Evolutionary conservation across 2,329 filamentous ascomycete species (phyloP).

Genomic region (Cercospora sp.): DNA sequence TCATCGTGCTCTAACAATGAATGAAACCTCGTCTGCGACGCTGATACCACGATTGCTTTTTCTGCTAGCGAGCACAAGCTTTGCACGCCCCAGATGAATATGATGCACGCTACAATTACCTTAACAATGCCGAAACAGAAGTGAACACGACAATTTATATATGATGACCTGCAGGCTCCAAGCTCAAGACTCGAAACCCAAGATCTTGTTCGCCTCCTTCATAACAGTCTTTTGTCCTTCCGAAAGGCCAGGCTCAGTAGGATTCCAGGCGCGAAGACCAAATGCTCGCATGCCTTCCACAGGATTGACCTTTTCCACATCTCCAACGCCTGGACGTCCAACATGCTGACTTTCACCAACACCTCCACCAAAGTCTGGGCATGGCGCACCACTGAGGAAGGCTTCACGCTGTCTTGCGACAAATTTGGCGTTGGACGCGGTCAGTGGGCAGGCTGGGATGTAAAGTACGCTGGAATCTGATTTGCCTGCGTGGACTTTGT

Average conservation of each 20-base stretch:
- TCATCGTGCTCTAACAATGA: not conserved
- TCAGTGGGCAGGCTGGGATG: conserved; percentile 82
- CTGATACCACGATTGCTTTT: not conserved
- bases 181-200: conserved; percentile 47
- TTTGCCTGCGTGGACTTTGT: conserved; percentile 70
- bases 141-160: not conserved
- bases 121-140: not conserved
- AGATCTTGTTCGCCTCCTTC: conserved; percentile 55
- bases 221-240: conserved; percentile 55
- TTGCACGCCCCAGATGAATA: not conserved
- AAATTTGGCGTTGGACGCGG: conserved; percentile 71
- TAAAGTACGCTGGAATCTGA: conserved; percentile 83
- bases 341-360: conserved; percentile 60
- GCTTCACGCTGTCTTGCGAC: conserved; percentile 68
- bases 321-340: conserved; percentile 44
- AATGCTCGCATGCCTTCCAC: conserved; percentile 57
- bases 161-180: not conserved
- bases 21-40: not conserved
- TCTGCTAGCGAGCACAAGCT: not conserved
- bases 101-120: conserved; percentile 5
- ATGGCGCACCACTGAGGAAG: conserved; percentile 61
- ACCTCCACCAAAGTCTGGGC: conserved; percentile 58
- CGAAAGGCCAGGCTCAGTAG: conserved; percentile 49
- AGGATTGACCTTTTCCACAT: conserved; percentile 42
- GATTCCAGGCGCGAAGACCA: conserved; percentile 56